Percentiles rank a stretch among this genome's conserved stretches.
Evolutionary conservation across 192 early-diverging fungal genomes (phyloP).

Genomic region (Powellomyces hirtus): DNA sequence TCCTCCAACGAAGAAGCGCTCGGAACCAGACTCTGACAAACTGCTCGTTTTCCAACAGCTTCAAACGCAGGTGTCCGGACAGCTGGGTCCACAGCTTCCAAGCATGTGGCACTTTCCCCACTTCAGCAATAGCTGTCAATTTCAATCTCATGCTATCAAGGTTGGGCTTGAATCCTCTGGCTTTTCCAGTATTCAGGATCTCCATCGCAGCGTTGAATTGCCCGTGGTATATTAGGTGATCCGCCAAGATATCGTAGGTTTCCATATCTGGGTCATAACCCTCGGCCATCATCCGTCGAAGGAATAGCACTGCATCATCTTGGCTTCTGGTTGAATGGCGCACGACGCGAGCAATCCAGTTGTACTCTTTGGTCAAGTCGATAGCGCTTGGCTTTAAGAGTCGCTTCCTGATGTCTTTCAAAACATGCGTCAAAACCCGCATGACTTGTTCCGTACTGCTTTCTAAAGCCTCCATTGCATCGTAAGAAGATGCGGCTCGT

Average conservation of each 20-base stretch:
- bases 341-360: neutral
- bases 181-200: neutral
- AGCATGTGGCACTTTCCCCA: neutral
- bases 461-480: neutral
- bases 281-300: neutral
- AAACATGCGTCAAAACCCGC: neutral
- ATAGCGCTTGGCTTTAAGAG: too few relatives aligned
- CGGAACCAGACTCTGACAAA: neutral
- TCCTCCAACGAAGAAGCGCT: neutral
- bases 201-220: neutral
- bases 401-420: neutral
- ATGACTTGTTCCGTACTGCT: neutral
- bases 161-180: neutral
- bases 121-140: neutral
- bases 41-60: neutral
- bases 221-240: neutral
- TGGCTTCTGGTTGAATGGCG: neutral
- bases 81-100: neutral
- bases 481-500: too few relatives aligned
- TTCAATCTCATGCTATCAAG: neutral
- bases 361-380: neutral
- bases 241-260: neutral
- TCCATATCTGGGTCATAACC: neutral
- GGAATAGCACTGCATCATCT: neutral
- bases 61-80: neutral